A percentile compares a stretch with the other conserved stretches of the same genome.
Evolutionary conservation across 1,139 yeast species (phyloP).

Genomic region (Nakaseomyces uthaithaninus): DNA sequence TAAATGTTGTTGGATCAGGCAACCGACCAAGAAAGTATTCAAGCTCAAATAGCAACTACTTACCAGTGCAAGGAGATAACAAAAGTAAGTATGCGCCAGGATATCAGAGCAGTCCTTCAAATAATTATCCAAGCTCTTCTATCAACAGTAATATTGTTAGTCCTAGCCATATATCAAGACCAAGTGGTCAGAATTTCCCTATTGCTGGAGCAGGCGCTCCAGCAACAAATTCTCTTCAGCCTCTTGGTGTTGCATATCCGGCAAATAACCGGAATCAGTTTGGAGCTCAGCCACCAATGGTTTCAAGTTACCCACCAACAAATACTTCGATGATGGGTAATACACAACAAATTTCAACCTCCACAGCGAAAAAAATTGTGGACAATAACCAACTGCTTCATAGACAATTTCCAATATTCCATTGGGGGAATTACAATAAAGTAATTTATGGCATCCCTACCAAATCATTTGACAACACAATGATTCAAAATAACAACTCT

Average conservation of each 20-base stretch:
- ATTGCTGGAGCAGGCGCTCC: background rate
- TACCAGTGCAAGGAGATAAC: conserved; percentile 27
- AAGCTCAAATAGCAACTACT: conserved; percentile 28
- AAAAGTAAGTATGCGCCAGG: conserved; percentile 35
- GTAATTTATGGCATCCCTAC: conserved; percentile 42
- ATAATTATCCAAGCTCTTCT: conserved; percentile 6
- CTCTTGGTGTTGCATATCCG: background rate
- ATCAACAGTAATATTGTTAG: background rate
- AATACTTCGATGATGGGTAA: background rate
- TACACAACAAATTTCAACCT: background rate
- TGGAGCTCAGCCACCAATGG: background rate
- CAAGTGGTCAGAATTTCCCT: background rate
- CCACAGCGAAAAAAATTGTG: conserved; percentile 8
- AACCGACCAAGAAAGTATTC: conserved; percentile 11
- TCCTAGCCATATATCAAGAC: background rate
- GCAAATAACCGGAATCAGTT: background rate
- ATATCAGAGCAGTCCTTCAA: background rate
- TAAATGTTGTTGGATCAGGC: background rate
- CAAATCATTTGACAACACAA: conserved; percentile 11
- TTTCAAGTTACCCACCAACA: background rate
- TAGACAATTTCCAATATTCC: conserved; percentile 71
- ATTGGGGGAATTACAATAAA: conserved; percentile 52
- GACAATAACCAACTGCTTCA: conserved; percentile 30
- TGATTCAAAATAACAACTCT: conserved; percentile 14
- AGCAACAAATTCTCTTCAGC: conserved; percentile 6